A percentile compares a stretch with the other conserved stretches of the same genome.
phyloP scores from a whole-genome alignment of 2,329 filamentous ascomycete genomes.

The Trichoderma pleuroti region DNA sequence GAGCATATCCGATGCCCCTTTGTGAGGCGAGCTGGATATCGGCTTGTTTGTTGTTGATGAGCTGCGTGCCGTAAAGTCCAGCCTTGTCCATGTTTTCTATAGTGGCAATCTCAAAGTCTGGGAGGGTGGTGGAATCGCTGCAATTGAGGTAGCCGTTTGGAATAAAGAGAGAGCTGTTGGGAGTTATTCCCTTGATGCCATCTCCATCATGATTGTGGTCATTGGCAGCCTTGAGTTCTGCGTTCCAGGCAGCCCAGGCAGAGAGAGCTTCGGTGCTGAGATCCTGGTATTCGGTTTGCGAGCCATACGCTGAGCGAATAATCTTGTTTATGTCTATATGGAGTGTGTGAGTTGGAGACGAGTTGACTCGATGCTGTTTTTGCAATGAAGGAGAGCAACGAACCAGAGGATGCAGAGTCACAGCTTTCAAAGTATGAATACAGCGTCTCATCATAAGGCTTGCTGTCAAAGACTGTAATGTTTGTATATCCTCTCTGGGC shows the following conservation, averaged over 20 bases:
- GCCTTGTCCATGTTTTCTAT: constrained; percentile 35
- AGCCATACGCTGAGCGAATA: constrained; percentile 38
- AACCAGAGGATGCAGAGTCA: constrained; percentile 43
- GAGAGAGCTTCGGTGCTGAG: constrained; percentile 41
- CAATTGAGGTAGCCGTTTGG: constrained; percentile 37
- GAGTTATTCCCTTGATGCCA: background rate
- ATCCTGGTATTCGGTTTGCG: constrained; percentile 44
- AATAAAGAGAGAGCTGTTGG: constrained; percentile 28
- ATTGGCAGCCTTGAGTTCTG: constrained; percentile 30
- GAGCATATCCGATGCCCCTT: constrained; percentile 29
- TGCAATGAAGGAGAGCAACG: background rate
- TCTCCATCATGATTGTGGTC: constrained; percentile 3
- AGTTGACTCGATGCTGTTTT: background rate
- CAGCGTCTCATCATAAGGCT: constrained; percentile 37
- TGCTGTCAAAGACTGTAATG: constrained; percentile 48
- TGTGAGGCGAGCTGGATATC: constrained; percentile 29
- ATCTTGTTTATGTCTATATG: constrained; percentile 37
- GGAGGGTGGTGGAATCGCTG: constrained; percentile 25
- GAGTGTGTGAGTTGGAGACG: background rate
- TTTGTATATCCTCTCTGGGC: constrained; percentile 41
- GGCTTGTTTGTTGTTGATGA: constrained; percentile 30
- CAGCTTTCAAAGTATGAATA: constrained; percentile 42
- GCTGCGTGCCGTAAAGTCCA: constrained; percentile 34
- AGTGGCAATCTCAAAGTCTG: constrained; percentile 35
- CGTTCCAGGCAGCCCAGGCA: constrained; percentile 46